Conservation (phyloP, 225 moss, liverwort and hornwort species). For the Marchantia polymorpha region DNA sequence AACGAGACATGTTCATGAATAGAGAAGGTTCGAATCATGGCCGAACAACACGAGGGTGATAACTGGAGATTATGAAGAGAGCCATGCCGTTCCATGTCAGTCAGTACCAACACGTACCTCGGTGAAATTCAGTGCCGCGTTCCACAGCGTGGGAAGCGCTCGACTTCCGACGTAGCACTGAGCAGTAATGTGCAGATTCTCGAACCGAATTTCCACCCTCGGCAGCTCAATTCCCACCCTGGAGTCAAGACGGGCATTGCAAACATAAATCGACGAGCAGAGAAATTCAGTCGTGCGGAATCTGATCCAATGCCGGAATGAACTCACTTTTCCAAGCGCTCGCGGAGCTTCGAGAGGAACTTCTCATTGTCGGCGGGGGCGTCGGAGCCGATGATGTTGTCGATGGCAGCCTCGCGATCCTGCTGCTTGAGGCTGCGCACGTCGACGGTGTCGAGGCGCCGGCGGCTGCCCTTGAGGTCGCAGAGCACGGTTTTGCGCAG, state of each 20-base stretch:
- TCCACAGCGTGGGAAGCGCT: conserved; percentile 34
- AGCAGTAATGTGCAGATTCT: conserved; percentile 28
- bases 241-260: background rate
- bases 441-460: background rate
- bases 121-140: conserved; percentile 42
- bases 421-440: background rate
- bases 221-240: conserved; percentile 35
- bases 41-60: background rate
- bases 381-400: conserved; percentile 5
- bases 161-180: conserved; percentile 32
- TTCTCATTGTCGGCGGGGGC: conserved; percentile 21
- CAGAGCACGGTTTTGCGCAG: conserved; percentile 12
- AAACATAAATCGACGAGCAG: background rate
- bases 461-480: background rate
- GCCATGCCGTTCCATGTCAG: background rate
- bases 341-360: conserved; percentile 15
- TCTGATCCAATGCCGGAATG: background rate
- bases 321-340: conserved; percentile 26
- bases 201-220: conserved; percentile 31
- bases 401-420: background rate
- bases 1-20: background rate
- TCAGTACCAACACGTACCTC: conserved; percentile 40
- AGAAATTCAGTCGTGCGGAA: background rate
- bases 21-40: no score
- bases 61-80: background rate